A percentile compares a stretch with the other conserved stretches of the same genome.
These are phyloP conservation scores for Diutina sp. DNA, from an alignment of 1,139 yeast genomes.

Conservation along the genomic window DNA sequence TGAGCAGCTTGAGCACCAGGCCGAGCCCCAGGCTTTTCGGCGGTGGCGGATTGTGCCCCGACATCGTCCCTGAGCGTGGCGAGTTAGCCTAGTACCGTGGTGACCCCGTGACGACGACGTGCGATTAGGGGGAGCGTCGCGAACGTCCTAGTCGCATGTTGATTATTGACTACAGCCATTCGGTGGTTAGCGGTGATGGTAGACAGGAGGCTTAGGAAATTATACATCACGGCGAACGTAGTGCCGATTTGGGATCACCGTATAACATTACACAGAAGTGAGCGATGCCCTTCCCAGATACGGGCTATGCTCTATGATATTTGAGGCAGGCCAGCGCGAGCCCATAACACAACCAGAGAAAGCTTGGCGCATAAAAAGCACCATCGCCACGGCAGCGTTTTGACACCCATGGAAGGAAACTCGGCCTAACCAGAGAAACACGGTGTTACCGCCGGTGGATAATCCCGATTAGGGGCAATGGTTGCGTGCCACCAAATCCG, in stretches of 20 bases:
- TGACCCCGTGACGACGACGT: background rate
- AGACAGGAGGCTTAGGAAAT: too few relatives aligned
- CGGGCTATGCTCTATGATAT: too few relatives aligned
- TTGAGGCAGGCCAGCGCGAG: too few relatives aligned
- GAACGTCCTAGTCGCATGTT: background rate
- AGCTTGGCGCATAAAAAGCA: background rate
- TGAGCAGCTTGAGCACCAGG: slow-evolving; percentile 40
- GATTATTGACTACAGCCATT: too few relatives aligned
- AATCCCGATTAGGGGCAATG: too few relatives aligned
- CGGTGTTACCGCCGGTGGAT: too few relatives aligned
- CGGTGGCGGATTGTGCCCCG: background rate
- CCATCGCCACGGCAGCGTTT: background rate
- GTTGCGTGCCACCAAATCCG: too few relatives aligned
- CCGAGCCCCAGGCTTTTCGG: slow-evolving; percentile 17
- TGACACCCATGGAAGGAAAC: background rate
- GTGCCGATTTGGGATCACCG: too few relatives aligned
- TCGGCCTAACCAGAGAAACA: background rate
- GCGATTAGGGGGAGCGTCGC: background rate
- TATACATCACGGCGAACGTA: too few relatives aligned
- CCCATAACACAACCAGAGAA: background rate
- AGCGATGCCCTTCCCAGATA: too few relatives aligned
- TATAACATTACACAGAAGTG: too few relatives aligned
- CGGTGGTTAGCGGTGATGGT: too few relatives aligned
- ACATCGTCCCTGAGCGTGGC: background rate
- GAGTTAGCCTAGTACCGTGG: background rate